Base-by-base conservation (phyloP, 805 yeast species). In the Starmerella powellii region DNA sequence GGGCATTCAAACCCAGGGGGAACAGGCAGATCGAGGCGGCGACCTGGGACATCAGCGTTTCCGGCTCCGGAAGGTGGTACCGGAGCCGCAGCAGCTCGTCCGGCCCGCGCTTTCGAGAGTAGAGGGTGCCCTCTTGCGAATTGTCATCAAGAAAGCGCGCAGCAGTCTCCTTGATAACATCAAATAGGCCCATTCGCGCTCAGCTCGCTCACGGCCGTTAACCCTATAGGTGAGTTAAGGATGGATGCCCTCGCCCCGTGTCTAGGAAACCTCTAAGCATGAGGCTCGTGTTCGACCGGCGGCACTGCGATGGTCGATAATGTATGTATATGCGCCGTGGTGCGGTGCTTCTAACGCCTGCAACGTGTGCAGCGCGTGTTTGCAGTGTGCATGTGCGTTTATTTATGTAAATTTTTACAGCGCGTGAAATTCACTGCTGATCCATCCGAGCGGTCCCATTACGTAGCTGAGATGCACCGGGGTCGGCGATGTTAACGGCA, bases 81-180 rank as follows among this genome's bases (percentile, higher is more conserved):
- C 77, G 78, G 21, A 63, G 60, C 50, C 85, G 72, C 55, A 88
- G 78, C 27, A 68, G 57, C 61, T 86, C 88, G 54, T 83, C 88
- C 50, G 72, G 73, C 23, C 80, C 66, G 6, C 75, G 72, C 15
- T 72, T 38, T 15, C 57, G 53, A 8, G 53, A 47, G 40, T 54
- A 54, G 4, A 53, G 47, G 2, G 57, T 41, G 32, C 37, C 34
- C 27, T 47, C 48, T n/a, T 42, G 40, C 13, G 48, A 38, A 3
- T 43, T 40, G 34, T 50, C 53, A 26, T 52, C 57, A 10, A 54
- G 44, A 10, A 52, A 41, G 21, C 49, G 42, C 27, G 38, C 19
- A 4, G 55, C 56, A 4, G 48, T 45, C 24, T 45, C 45, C 35
- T 41, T 39, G 29, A 54, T 32, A 26, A 41, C 49, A 38, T 46